Conservation (phyloP, 805 yeast genomes). For the Hanseniaspora valbyensis region DNA sequence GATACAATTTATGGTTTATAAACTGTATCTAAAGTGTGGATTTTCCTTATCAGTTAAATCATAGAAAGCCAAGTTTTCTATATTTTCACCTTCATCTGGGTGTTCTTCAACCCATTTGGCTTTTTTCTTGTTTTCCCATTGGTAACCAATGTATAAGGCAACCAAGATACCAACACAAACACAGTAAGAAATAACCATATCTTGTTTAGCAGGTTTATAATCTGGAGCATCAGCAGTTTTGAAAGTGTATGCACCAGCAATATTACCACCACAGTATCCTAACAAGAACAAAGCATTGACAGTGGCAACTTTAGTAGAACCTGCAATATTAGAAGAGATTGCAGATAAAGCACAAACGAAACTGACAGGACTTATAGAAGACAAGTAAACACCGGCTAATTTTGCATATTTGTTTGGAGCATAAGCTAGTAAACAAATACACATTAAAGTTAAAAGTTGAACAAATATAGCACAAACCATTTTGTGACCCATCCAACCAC, state of each 20-base stretch:
- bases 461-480: conserved; percentile 29
- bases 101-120: conserved; percentile 27
- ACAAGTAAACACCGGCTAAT: conserved; percentile 33
- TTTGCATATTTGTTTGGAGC: conserved; percentile 29
- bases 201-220: conserved; percentile 45
- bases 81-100: conserved; percentile 21
- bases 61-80: conserved; percentile 26
- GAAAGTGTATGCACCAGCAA: conserved; percentile 67
- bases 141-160: conserved; percentile 24
- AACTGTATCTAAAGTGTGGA: conserved; percentile 33
- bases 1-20: too few relatives aligned
- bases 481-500: conserved; percentile 21
- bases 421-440: conserved; percentile 37
- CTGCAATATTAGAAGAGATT: conserved; percentile 47
- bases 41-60: conserved; percentile 37
- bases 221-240: conserved; percentile 45
- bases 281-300: conserved; percentile 49
- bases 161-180: conserved; percentile 32
- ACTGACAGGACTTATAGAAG: conserved; percentile 30
- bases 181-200: conserved; percentile 41
- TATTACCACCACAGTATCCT: conserved; percentile 57
- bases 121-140: conserved; percentile 35
- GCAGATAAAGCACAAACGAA: conserved; percentile 29
- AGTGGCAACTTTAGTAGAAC: conserved; percentile 60
- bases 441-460: conserved; percentile 27